Base-by-base conservation (phyloP, 352 stramenopile species). In the Globisporangium yorkense region DNA sequence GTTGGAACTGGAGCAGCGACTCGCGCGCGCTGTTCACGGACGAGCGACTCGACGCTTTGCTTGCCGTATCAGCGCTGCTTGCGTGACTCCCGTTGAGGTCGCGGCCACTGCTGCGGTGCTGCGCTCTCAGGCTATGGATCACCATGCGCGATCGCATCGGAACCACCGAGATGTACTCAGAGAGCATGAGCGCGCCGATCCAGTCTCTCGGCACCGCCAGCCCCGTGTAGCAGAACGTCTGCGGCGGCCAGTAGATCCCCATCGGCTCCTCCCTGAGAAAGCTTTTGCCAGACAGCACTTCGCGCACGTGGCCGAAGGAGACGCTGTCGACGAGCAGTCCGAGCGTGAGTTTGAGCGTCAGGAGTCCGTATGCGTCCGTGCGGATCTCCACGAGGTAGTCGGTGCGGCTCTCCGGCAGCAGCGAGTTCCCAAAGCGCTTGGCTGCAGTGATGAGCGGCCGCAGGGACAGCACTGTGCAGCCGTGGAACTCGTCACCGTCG, bases 311-410 rank as follows among this genome's bases (percentile, higher is more conserved):
- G 1, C 52, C 59, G 9, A 92, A 65, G 7, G 81, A 72, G 0
- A 90, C 76, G 0, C 65, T 64, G 39, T 89, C 80, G 2, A 89
- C 77, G 0, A 92, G 51, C 10, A 94, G 45, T 0, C 84, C 84
- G 1, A 92, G 57, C 1, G 84, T 94, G 37, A 88, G 56, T 53
- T 94, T 94, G 18, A 94, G 61, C 3, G 79, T 94, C 24, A 94
- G 65, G 8, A 88, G 54, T 1, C 76, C 80, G 20, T 75, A 78
- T 0, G 62, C 59, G 46, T 74, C 71, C 0, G 81, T 94, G 33
- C 80, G 75, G 1, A 91, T 56, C 58, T 91, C 79, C 6, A 91
- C 50, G 31, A 91, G 56, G 45, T 84, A 87, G 59, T 91, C 81
- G 0, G 68, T 77, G 16, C 81, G 67, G 2, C 74, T 72, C 55